phyloP scores from a whole-genome alignment of 163 green algal species.

The Scenedesmus sp. region DNA sequence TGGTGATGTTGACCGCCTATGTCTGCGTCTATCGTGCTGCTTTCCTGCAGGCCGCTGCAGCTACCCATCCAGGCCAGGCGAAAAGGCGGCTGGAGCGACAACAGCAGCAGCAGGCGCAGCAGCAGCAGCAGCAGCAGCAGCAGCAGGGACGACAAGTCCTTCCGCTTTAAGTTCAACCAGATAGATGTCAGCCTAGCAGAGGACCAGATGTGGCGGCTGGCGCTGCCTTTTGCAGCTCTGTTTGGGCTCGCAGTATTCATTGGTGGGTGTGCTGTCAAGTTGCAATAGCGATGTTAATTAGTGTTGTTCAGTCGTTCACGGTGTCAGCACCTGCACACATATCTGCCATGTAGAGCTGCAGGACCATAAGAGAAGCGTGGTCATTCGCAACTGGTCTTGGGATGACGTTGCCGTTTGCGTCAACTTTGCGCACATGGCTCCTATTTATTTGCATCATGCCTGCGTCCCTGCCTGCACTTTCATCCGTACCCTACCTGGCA shows the following conservation, averaged over 20 bases:
- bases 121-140: conserved; percentile 5
- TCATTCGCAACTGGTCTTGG: too few relatives aligned
- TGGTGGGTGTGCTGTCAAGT: neutral
- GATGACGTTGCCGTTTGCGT: too few relatives aligned
- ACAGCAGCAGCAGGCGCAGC: neutral
- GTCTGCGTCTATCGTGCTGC: too few relatives aligned
- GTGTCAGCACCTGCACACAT: neutral
- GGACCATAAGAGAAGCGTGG: too few relatives aligned
- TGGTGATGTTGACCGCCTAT: too few relatives aligned
- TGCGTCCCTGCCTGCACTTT: too few relatives aligned
- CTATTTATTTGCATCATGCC: too few relatives aligned
- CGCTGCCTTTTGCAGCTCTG: conserved; percentile 15
- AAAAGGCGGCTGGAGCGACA: neutral
- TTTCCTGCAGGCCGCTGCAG: neutral
- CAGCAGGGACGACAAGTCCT: conserved; percentile 20
- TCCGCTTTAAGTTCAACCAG: conserved; percentile 22
- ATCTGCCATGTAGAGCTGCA: neutral
- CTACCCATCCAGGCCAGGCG: neutral
- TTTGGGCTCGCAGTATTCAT: conserved; percentile 40
- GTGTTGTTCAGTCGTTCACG: neutral
- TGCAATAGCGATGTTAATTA: neutral
- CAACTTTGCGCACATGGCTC: too few relatives aligned
- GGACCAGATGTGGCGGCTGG: conserved; percentile 39
- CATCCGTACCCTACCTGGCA: too few relatives aligned
- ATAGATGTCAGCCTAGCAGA: conserved; percentile 38